Conservation (phyloP, 2,329 filamentous ascomycete genomes). For the Monosporascus sp. region DNA sequence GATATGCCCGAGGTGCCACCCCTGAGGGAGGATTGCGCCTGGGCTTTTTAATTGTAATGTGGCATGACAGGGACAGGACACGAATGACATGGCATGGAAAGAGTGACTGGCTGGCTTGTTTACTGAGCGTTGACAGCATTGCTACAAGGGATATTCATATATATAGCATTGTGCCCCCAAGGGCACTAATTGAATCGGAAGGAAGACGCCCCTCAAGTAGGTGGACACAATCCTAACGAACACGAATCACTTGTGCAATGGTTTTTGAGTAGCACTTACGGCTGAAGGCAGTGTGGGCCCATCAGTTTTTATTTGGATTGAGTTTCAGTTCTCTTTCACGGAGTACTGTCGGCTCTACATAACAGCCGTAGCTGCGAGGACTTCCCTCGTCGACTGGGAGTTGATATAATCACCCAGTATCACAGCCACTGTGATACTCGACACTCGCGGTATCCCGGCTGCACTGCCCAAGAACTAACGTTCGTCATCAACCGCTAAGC, state of each 20-base stretch:
- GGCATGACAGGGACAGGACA: background rate
- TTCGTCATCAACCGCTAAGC: slow-evolving; percentile 47
- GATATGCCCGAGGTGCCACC: slow-evolving; percentile 78
- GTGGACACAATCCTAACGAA: background rate
- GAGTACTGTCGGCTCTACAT: background rate
- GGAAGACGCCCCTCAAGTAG: background rate
- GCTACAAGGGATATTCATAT: too few relatives aligned
- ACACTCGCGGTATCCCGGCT: background rate
- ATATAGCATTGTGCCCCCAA: too few relatives aligned
- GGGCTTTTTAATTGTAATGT: slow-evolving; percentile 56
- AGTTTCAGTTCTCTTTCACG: background rate
- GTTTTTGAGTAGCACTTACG: background rate
- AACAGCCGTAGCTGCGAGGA: background rate
- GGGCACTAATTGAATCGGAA: too few relatives aligned
- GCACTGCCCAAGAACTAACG: background rate
- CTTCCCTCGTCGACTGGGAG: too few relatives aligned
- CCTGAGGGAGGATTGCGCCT: slow-evolving; percentile 67
- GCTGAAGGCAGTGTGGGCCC: background rate
- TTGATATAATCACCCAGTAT: background rate
- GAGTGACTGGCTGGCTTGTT: background rate
- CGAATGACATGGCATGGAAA: slow-evolving; percentile 4
- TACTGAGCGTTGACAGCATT: too few relatives aligned
- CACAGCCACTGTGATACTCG: background rate
- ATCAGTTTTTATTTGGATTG: background rate
- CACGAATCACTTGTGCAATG: too few relatives aligned